Evolutionary conservation across 345 rosid genomes (phyloP).

Genomic region (Salix dunnii): DNA sequence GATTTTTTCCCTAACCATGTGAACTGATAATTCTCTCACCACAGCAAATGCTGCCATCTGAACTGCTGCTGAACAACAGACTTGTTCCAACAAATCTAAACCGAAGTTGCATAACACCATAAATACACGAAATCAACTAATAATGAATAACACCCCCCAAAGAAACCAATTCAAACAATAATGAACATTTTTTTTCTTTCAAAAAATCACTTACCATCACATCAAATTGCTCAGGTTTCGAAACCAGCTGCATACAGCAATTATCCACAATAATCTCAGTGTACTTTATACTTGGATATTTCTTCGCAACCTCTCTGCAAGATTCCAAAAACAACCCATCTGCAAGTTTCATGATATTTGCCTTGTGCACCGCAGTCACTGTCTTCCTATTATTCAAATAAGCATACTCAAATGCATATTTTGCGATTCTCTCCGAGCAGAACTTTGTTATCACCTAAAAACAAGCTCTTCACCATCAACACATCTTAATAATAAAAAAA

Average conservation of each 20-base stretch:
- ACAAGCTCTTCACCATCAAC: neutral
- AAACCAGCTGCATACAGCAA: constrained; percentile 97
- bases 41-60: neutral
- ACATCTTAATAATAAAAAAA: neutral
- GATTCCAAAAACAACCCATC: constrained; percentile 96
- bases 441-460: constrained; percentile 91
- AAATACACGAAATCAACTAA: neutral
- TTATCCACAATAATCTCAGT: constrained; percentile 91
- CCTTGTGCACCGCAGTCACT: constrained; percentile 96
- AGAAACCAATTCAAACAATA: neutral
- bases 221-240: constrained; percentile 97
- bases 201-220: constrained; percentile 63
- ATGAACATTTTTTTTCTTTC: too few relatives aligned
- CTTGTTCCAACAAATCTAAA: neutral
- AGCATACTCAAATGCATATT: constrained; percentile 95
- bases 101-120: neutral
- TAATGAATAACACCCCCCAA: neutral
- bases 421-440: constrained; percentile 91
- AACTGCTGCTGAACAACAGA: neutral
- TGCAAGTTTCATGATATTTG: constrained; percentile 95
- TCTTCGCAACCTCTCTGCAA: constrained; percentile 82
- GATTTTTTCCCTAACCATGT: neutral
- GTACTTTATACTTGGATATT: constrained; percentile 78
- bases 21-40: neutral
- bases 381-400: constrained; percentile 86